These are phyloP conservation scores for Clarireedia monteithiana DNA, from an alignment of 2,329 filamentous ascomycete genomes.

Conservation along the genomic window DNA sequence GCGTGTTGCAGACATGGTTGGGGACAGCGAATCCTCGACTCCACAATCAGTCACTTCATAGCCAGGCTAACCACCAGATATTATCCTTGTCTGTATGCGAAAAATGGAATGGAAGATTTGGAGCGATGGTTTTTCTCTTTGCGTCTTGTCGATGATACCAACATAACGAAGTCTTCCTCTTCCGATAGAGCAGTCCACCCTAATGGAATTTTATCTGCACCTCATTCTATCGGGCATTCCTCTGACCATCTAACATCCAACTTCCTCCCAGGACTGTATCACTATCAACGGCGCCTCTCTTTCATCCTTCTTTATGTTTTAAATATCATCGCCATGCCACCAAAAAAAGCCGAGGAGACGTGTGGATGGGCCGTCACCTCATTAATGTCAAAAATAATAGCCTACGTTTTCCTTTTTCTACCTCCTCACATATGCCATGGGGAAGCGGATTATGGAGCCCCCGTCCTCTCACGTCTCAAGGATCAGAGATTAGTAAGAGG, in stretches of 20 bases:
- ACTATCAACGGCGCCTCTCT: constrained; percentile 6
- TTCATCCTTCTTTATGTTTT: constrained; percentile 3
- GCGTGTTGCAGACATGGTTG: constrained; percentile 42
- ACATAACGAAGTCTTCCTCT: constrained; percentile 15
- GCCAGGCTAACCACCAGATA: constrained; percentile 2
- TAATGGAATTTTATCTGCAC: neutral
- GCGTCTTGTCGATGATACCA: constrained; percentile 19
- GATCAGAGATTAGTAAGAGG: neutral
- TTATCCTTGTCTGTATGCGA: constrained; percentile 2
- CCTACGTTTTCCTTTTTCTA: constrained; percentile 3
- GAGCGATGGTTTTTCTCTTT: constrained; percentile 9
- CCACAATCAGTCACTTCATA: constrained; percentile 24
- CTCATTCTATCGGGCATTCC: neutral
- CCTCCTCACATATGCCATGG: neutral
- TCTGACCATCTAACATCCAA: neutral
- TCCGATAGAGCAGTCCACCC: neutral
- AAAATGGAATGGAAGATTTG: constrained; percentile 5
- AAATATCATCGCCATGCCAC: neutral
- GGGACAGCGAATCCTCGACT: constrained; percentile 28
- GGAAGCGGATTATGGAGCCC: neutral
- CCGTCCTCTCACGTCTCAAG: neutral
- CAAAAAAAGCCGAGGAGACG: constrained; percentile 6
- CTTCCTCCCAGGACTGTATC: constrained; percentile 4
- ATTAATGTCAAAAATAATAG: constrained; percentile 12
- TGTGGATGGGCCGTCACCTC: constrained; percentile 7